Evolutionary conservation across 2,329 filamentous ascomycete species (phyloP).

Genomic region (Phyllosticta ampelicida): DNA sequence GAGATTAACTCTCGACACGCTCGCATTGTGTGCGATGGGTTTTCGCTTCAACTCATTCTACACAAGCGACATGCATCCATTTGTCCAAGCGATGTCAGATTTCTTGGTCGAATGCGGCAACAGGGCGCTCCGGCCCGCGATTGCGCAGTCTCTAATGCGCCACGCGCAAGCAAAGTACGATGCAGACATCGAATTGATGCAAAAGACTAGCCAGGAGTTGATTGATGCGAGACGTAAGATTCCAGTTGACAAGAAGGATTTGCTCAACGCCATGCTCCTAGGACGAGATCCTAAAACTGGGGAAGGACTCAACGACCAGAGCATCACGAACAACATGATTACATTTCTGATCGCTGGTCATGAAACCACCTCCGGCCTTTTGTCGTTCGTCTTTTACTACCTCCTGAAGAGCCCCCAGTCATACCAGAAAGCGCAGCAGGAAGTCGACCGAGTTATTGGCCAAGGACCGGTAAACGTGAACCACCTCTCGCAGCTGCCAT

Average conservation of each 20-base stretch:
- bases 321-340: conserved; percentile 58
- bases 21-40: conserved; percentile 31
- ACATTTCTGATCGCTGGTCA: conserved; percentile 51
- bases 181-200: conserved; percentile 42
- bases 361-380: conserved; percentile 28
- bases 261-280: conserved; percentile 50
- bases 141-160: conserved; percentile 26
- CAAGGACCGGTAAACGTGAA: conserved; percentile 34
- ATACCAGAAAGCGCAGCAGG: conserved; percentile 40
- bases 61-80: conserved; percentile 25
- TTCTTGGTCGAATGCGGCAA: conserved; percentile 27
- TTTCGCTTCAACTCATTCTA: conserved; percentile 34
- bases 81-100: conserved; percentile 28
- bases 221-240: conserved; percentile 45
- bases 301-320: conserved; percentile 45
- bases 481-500: conserved; percentile 42
- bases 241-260: conserved; percentile 46
- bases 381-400: conserved; percentile 39
- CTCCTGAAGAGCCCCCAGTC: conserved; percentile 41
- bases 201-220: conserved; percentile 46
- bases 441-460: conserved; percentile 45
- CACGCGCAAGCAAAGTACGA: conserved; percentile 39
- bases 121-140: conserved; percentile 20
- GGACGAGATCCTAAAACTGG: conserved; percentile 52
- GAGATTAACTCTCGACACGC: conserved; percentile 26